These are phyloP conservation scores for Umbelopsis sp. DNA, from an alignment of 192 early-diverging fungal species.

Conservation along the genomic window DNA sequence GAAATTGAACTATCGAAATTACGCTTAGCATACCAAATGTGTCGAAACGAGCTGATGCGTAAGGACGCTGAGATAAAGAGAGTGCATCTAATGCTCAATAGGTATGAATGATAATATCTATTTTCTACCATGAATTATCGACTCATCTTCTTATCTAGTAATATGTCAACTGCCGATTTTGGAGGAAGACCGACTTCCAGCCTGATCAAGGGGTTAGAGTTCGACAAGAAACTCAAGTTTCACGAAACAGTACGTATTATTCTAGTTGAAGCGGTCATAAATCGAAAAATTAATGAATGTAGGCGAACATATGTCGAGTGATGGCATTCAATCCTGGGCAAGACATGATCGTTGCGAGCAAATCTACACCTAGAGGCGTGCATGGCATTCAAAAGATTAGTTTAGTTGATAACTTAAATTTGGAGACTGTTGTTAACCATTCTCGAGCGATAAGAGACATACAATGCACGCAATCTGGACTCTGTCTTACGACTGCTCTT, in stretches of 20 bases:
- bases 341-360: background rate
- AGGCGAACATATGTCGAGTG: conserved; percentile 5
- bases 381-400: conserved; percentile 24
- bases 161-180: background rate
- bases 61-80: background rate
- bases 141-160: background rate
- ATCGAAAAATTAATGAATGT: background rate
- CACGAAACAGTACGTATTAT: background rate
- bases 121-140: background rate
- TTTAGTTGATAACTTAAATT: background rate
- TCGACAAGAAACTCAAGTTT: background rate
- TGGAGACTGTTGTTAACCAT: conserved; percentile 23
- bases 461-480: background rate
- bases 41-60: background rate
- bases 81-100: background rate
- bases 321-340: conserved; percentile 5
- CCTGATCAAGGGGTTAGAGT: background rate
- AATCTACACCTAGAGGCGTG: background rate
- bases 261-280: background rate
- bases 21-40: background rate
- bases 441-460: conserved; percentile 21
- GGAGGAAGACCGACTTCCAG: background rate
- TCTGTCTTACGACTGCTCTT: conserved; percentile 14
- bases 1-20: background rate
- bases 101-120: background rate